These are phyloP conservation scores for Aschersonia sp. DNA, from an alignment of 2,329 filamentous ascomycete species.

Conservation along the genomic window DNA sequence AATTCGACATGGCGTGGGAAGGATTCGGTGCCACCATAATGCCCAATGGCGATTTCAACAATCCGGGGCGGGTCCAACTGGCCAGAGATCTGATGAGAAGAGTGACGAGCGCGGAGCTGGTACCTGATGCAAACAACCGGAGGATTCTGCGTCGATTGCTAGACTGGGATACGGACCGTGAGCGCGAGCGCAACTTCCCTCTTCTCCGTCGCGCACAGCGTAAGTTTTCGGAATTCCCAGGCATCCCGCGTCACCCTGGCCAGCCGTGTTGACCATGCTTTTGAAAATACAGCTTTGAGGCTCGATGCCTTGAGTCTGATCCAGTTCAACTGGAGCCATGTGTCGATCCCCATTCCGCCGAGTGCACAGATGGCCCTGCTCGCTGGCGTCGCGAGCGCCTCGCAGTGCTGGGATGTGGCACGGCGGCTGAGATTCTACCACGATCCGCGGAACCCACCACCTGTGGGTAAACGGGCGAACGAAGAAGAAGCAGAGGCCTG, in stretches of 20 bases:
- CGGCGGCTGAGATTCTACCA: too few species aligned
- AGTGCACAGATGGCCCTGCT: too few species aligned
- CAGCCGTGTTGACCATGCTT: not conserved
- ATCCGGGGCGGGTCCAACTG: not conserved
- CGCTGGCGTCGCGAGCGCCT: too few species aligned
- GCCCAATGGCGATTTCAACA: not conserved
- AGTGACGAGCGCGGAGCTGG: not conserved
- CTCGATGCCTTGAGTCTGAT: not conserved
- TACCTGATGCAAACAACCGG: not conserved
- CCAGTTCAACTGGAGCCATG: too few species aligned
- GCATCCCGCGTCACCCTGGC: not conserved
- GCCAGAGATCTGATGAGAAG: not conserved
- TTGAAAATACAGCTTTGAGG: not conserved
- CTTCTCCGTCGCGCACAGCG: not conserved
- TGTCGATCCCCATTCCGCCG: too few species aligned
- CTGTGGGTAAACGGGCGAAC: not conserved
- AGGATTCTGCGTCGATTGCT: not conserved
- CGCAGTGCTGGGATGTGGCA: too few species aligned
- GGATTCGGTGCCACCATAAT: not conserved
- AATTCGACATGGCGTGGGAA: not conserved
- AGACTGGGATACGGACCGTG: not conserved
- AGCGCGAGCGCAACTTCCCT: not conserved
- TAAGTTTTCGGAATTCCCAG: not conserved
- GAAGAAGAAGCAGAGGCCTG: not conserved
- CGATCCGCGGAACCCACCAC: too few species aligned